Base-by-base conservation (phyloP, 2,329 filamentous ascomycete species). In the Trichoderma atrobrunneum region DNA sequence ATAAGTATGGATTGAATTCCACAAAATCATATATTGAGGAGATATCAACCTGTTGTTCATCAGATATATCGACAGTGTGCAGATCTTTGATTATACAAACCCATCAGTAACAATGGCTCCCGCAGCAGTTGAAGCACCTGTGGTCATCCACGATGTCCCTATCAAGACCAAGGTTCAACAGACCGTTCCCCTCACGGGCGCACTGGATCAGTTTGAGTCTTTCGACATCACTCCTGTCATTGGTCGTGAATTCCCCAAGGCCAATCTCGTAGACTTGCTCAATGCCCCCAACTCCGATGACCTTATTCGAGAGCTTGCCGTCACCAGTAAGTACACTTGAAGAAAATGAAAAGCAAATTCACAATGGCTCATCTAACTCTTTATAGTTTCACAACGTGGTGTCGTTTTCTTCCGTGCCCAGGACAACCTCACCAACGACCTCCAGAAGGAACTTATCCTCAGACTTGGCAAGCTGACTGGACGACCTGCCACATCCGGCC, bases 381-480 rank as follows among this genome's bases (percentile, higher is more conserved):
- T 34, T 3, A 14, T 26, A 91, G 90, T 93, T 74, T 92, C 90
- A 1, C 87, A 89, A 73, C 87, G 91, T 0, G 90, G 90, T 11
- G 91, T 93, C 4, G 90, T 92, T 36, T 92, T 92, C 82, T 91
- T 93, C 81, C 87, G 90, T 24, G 85, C 87, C 34, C 91, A 93
- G 74, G 84, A 91, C 77, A 82, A 84, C 43, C 80, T 92, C 48
- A 86, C 85, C 74, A 87, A 91, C 77, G 87, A 89, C 1, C 84
- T 90, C 2, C 90, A 92, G 76, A 93, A 93, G 81, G 82, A 89
- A 69, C 84, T 93, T 0, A 87, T 89, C 24, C 85, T 90, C 61
- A 84, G 86, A 0, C 85, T 91, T 1, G 89, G 89, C 12, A 81
- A 89, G 77, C 83, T 90, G 0, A 84, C 86, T 0, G 88, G 88